Evolutionary conservation across 768 basidiomycete genomes (phyloP).

Genomic region (Phanerochaete carnosa): DNA sequence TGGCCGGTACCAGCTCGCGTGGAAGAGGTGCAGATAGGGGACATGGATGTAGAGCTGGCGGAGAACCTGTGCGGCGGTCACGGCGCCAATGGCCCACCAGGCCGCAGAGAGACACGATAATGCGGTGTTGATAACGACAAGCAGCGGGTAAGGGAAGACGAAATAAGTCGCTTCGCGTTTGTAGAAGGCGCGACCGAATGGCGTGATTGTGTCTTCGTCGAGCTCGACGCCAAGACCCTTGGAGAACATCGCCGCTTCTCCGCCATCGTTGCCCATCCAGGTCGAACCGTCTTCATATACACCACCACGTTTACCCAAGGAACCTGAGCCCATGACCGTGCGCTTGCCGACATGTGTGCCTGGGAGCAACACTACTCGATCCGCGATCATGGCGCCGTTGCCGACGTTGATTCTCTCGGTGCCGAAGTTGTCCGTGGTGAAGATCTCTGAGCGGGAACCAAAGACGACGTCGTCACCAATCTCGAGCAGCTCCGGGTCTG

Average conservation of each 20-base stretch:
- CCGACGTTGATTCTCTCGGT: constrained; percentile 37
- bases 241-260: constrained; percentile 30
- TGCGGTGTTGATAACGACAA: constrained; percentile 35
- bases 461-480: constrained; percentile 50
- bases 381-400: constrained; percentile 51
- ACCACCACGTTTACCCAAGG: constrained; percentile 39
- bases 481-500: constrained; percentile 45
- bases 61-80: constrained; percentile 37
- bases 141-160: constrained; percentile 36
- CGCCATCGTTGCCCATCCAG: constrained; percentile 46
- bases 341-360: constrained; percentile 36
- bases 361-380: constrained; percentile 44
- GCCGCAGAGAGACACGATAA: constrained; percentile 35
- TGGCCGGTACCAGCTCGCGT: constrained; percentile 36
- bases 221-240: constrained; percentile 20
- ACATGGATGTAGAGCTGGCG: constrained; percentile 31
- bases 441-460: constrained; percentile 41
- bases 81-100: constrained; percentile 41
- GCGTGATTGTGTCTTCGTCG: constrained; percentile 30
- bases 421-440: constrained; percentile 42
- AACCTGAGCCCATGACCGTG: constrained; percentile 47
- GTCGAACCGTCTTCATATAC: constrained; percentile 41
- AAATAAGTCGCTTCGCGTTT: constrained; percentile 35
- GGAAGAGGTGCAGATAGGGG: constrained; percentile 31
- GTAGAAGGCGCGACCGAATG: constrained; percentile 44